These are phyloP conservation scores for Castanea sativa DNA, from an alignment of 306 rosid genomes.

Conservation along the genomic window DNA sequence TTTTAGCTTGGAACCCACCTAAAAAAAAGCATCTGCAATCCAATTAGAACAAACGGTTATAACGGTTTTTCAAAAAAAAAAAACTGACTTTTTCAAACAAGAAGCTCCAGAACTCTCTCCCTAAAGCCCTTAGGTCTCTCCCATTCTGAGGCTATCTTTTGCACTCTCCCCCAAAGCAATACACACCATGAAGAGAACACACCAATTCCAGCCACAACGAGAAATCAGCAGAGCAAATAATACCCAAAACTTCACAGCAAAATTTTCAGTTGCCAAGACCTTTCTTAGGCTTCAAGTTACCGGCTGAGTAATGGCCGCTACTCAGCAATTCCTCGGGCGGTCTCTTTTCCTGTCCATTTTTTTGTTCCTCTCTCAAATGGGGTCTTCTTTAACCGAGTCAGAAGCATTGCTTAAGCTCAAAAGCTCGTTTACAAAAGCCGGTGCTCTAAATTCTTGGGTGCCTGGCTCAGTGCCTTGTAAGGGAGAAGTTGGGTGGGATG, in stretches of 20 bases:
- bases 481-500: conserved; percentile 41
- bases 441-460: conserved; percentile 46
- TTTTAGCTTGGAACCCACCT: not conserved
- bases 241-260: conserved; percentile 24
- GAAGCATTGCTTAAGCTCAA: conserved; percentile 62
- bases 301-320: conserved; percentile 49
- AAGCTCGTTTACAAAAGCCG: conserved; percentile 35
- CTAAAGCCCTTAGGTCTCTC: conserved; percentile 19
- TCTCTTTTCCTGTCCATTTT: conserved; percentile 21
- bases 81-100: conserved; percentile 35
- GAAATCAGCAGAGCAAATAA: conserved; percentile 15
- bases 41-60: conserved; percentile 15
- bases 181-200: conserved; percentile 34
- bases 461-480: conserved; percentile 39
- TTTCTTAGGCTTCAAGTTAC: not conserved
- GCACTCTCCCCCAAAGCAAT: conserved; percentile 7
- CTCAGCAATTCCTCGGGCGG: conserved; percentile 29
- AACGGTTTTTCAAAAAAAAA: conserved; percentile 20
- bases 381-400: conserved; percentile 43
- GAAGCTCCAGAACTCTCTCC: not conserved
- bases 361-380: not conserved
- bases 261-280: conserved; percentile 17
- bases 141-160: conserved; percentile 36
- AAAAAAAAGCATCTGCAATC: not conserved
- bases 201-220: conserved; percentile 9